phyloP scores from a whole-genome alignment of 2,329 filamentous ascomycete genomes.

The Akanthomyces lecanii region DNA sequence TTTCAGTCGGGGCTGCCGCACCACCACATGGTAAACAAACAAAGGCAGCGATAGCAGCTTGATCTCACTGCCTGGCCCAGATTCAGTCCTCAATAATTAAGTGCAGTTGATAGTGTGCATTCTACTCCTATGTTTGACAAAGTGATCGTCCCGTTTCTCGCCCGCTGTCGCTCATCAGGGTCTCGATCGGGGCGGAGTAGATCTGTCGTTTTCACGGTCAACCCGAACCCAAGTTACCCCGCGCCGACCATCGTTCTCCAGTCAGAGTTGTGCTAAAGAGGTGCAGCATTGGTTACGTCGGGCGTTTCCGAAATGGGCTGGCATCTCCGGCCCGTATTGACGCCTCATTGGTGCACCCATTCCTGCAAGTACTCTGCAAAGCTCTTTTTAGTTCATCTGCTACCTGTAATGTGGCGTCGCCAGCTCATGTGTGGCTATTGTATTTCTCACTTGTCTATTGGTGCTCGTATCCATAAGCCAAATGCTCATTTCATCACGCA shows the following conservation, averaged over 20 bases:
- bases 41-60: too few relatives aligned
- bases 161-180: background rate
- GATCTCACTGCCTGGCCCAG: too few relatives aligned
- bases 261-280: background rate
- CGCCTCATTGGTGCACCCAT: background rate
- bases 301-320: slow-evolving; percentile 1
- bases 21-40: too few relatives aligned
- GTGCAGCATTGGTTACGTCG: background rate
- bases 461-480: background rate
- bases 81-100: too few relatives aligned
- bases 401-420: background rate
- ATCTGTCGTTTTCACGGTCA: background rate
- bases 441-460: background rate
- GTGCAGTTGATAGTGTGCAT: too few relatives aligned
- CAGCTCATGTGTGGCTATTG: background rate
- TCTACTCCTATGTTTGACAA: too few relatives aligned
- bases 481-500: background rate
- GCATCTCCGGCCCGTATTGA: background rate
- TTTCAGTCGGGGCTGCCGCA: background rate
- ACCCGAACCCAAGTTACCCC: slow-evolving; percentile 12
- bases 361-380: background rate
- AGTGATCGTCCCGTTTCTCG: too few relatives aligned
- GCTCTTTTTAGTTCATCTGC: background rate
- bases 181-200: slow-evolving; percentile 3
- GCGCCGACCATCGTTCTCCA: background rate